These are phyloP conservation scores for Chalara sp. DNA, from an alignment of 2,329 filamentous ascomycete genomes.

Conservation along the genomic window DNA sequence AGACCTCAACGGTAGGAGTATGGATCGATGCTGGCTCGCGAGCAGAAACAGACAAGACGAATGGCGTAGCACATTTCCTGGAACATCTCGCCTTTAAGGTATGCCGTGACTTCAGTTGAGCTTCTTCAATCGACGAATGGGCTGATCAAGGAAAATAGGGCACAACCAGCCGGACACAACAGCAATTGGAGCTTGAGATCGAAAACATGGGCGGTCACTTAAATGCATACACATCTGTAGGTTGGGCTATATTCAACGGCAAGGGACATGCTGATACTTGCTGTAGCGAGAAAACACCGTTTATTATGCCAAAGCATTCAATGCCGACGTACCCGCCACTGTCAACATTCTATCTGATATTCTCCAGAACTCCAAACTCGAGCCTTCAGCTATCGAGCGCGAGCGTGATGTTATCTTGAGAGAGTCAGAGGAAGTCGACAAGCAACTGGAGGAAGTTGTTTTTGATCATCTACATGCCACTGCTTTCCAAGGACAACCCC, in stretches of 20 bases:
- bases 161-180: slow-evolving; percentile 87
- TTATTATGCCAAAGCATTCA: slow-evolving; percentile 99
- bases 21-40: slow-evolving; percentile 99
- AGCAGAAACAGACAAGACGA: slow-evolving; percentile 96
- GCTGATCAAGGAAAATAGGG: slow-evolving; percentile 48
- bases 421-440: slow-evolving; percentile 99
- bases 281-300: slow-evolving; percentile 93
- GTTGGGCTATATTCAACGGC: slow-evolving; percentile 27
- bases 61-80: slow-evolving; percentile 98
- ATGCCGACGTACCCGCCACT: slow-evolving; percentile 90
- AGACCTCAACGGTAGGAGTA: slow-evolving; percentile 96
- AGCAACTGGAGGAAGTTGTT: slow-evolving; percentile 98
- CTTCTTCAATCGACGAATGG: slow-evolving; percentile 3
- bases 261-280: slow-evolving; percentile 12
- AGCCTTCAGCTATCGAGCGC: slow-evolving; percentile 85
- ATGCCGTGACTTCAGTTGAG: slow-evolving; percentile 23
- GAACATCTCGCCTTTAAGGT: slow-evolving; percentile 99
- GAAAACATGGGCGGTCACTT: slow-evolving; percentile 99
- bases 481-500: slow-evolving; percentile 91
- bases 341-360: slow-evolving; percentile 99
- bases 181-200: slow-evolving; percentile 98
- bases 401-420: slow-evolving; percentile 98
- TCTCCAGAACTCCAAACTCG: slow-evolving; percentile 98
- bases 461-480: slow-evolving; percentile 99
- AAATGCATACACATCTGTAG: slow-evolving; percentile 98